Percentiles rank a stretch among this genome's conserved stretches.
These are phyloP conservation scores for Solanum chacoense DNA, from an alignment of 305 asterid species.

Conservation along the genomic window DNA sequence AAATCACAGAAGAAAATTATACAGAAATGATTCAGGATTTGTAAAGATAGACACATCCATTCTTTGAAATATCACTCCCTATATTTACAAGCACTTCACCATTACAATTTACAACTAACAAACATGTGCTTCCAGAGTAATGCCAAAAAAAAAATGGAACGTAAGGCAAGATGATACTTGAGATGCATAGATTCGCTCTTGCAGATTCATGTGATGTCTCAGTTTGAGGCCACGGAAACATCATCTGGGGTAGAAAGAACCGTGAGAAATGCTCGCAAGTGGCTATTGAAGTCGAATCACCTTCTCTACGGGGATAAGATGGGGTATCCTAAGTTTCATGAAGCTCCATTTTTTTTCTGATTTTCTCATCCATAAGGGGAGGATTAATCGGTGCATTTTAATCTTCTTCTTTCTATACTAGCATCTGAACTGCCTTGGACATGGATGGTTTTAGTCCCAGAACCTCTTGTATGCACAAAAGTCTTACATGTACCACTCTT, in stretches of 20 bases:
- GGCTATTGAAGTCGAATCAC: background rate
- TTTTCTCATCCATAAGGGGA: conserved; percentile 3
- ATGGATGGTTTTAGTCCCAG: background rate
- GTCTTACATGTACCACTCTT: conserved; percentile 10
- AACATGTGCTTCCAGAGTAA: background rate
- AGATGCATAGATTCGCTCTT: background rate
- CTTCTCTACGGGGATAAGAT: background rate
- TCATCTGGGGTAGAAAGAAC: conserved; percentile 10
- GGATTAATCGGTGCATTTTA: conserved; percentile 7
- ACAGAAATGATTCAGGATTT: background rate
- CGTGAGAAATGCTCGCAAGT: conserved; percentile 6
- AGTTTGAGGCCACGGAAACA: background rate
- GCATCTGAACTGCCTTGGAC: conserved; percentile 10
- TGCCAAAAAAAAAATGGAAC: background rate
- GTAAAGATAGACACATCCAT: background rate
- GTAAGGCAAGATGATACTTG: background rate
- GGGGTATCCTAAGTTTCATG: conserved; percentile 8
- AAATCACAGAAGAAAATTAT: background rate
- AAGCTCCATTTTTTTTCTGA: conserved; percentile 1
- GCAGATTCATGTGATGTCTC: background rate
- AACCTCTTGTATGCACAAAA: conserved; percentile 16
- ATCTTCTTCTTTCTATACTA: conserved; percentile 5
- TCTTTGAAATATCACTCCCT: background rate
- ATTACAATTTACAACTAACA: background rate
- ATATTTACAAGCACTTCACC: background rate